These are phyloP conservation scores for Chaetomium olivaceum DNA, from an alignment of 2,329 filamentous ascomycete genomes.

Conservation along the genomic window DNA sequence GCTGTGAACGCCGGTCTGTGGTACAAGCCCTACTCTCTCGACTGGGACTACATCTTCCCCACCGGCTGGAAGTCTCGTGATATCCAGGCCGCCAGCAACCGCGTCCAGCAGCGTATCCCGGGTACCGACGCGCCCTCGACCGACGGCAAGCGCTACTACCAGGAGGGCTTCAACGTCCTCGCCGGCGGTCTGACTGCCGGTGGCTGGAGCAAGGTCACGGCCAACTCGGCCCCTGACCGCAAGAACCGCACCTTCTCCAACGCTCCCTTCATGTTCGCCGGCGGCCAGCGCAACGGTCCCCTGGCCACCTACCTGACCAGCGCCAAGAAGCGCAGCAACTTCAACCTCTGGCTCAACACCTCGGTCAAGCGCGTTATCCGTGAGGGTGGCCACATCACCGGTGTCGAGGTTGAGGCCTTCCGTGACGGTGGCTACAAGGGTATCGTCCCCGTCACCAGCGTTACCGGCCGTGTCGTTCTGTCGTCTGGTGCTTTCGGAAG, in stretches of 20 bases:
- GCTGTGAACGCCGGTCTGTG: conserved; percentile 65
- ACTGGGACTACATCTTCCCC: conserved; percentile 67
- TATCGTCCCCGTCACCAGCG: conserved; percentile 56
- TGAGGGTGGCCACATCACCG: conserved; percentile 57
- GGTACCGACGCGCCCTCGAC: conserved; percentile 61
- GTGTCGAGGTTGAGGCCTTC: conserved; percentile 57
- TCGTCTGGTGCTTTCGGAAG: conserved; percentile 63
- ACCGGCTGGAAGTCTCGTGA: conserved; percentile 64
- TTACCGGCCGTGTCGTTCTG: conserved; percentile 61
- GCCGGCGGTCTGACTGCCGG: conserved; percentile 53
- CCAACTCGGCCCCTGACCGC: conserved; percentile 56
- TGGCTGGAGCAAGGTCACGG: conserved; percentile 60
- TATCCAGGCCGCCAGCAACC: conserved; percentile 55
- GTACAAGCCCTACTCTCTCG: conserved; percentile 61
- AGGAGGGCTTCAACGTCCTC: conserved; percentile 61
- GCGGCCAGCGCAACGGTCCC: conserved; percentile 64
- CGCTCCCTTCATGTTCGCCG: conserved; percentile 63
- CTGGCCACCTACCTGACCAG: conserved; percentile 65
- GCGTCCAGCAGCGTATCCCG: conserved; percentile 63
- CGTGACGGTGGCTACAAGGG: conserved; percentile 53
- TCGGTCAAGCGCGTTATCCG: conserved; percentile 62
- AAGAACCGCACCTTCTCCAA: conserved; percentile 64
- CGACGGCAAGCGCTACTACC: conserved; percentile 62
- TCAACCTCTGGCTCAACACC: conserved; percentile 62
- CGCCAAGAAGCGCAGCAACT: conserved; percentile 58